Evolutionary conservation across 257 asterid genomes (phyloP).

Genomic region (Striga asiatica): DNA sequence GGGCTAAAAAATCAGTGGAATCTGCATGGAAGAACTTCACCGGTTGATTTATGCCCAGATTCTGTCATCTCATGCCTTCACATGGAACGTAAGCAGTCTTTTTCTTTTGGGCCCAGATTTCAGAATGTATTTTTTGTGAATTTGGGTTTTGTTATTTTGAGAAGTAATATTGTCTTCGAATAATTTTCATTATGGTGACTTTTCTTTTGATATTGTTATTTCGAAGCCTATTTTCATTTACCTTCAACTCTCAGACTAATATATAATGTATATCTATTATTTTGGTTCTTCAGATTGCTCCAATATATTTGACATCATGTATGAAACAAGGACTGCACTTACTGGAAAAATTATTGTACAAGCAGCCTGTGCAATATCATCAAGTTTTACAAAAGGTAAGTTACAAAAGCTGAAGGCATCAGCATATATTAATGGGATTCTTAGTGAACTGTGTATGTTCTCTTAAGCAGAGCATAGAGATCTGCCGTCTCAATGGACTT

Average conservation of each 20-base stretch:
- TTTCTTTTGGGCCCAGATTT: no score
- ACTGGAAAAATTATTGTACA: conserved; percentile 62
- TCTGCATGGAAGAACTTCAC: conserved; percentile 87
- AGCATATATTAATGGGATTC: conserved; percentile 9
- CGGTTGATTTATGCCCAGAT: conserved; percentile 82
- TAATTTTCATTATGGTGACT: no score
- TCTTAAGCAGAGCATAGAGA: conserved; percentile 70
- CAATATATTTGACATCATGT: conserved; percentile 77
- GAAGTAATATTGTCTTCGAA: no score
- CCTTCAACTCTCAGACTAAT: neutral
- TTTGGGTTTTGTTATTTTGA: no score
- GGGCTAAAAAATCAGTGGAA: conserved; percentile 58
- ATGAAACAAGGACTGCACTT: conserved; percentile 71
- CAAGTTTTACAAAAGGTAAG: conserved; percentile 74
- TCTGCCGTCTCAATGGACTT: conserved; percentile 82
- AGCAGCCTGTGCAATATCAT: conserved; percentile 74
- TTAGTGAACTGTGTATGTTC: conserved; percentile 9
- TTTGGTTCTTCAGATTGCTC: conserved; percentile 56
- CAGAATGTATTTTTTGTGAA: no score
- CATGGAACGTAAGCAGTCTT: conserved; percentile 82
- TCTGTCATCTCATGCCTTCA: conserved; percentile 79
- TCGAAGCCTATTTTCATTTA: no score
- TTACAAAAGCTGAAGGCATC: conserved; percentile 3
- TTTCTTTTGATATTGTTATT: no score
- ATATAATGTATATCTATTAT: conserved; percentile 12